Conservation (phyloP, 2,329 filamentous ascomycete species). For the Alternaria consortialis region DNA sequence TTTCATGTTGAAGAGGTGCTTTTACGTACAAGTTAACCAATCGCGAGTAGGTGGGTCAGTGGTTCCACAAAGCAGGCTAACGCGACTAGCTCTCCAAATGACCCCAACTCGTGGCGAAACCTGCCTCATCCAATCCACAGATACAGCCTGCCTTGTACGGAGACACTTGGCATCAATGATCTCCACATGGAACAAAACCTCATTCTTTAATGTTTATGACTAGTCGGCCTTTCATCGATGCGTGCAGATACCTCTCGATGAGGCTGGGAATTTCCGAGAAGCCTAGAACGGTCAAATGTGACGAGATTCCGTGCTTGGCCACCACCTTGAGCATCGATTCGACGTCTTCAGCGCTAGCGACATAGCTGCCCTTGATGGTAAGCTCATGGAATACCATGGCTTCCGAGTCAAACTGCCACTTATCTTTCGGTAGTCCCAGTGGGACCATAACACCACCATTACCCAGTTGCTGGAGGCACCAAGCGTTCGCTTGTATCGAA, state of each 20-base stretch:
- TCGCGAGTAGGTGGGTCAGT: slow-evolving; percentile 3
- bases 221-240: slow-evolving; percentile 36
- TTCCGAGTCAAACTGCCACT: slow-evolving; percentile 39
- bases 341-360: slow-evolving; percentile 34
- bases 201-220: slow-evolving; percentile 28
- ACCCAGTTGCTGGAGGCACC: slow-evolving; percentile 35
- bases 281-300: slow-evolving; percentile 31
- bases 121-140: not conserved
- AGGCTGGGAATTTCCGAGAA: slow-evolving; percentile 35
- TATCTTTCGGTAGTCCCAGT: slow-evolving; percentile 35
- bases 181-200: not conserved
- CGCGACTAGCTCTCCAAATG: slow-evolving; percentile 26
- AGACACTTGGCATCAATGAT: not conserved
- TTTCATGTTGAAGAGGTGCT: not conserved
- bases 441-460: slow-evolving; percentile 36
- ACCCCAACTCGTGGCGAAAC: slow-evolving; percentile 24
- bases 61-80: slow-evolving; percentile 15
- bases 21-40: slow-evolving; percentile 25
- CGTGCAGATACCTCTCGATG: slow-evolving; percentile 27
- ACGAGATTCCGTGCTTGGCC: slow-evolving; percentile 28
- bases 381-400: slow-evolving; percentile 37
- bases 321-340: slow-evolving; percentile 37
- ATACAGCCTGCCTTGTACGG: not conserved
- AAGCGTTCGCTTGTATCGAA: slow-evolving; percentile 31
- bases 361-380: slow-evolving; percentile 37